phyloP scores from a whole-genome alignment of 192 early-diverging fungal genomes.

The Cetraspora pellucida region DNA sequence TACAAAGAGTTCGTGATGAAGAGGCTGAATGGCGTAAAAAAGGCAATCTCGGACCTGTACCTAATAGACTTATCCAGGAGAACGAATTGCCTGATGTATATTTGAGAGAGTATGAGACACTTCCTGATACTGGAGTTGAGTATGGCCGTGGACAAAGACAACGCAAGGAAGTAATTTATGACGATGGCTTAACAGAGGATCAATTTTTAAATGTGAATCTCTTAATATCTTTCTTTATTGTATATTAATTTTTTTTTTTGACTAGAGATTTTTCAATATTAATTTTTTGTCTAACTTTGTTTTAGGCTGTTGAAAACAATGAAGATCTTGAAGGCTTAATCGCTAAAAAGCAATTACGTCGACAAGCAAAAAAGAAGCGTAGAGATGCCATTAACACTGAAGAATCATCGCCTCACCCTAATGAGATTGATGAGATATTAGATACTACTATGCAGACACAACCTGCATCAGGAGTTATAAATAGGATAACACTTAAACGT shows the following conservation, averaged over 20 bases:
- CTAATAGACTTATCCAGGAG: constrained; percentile 82
- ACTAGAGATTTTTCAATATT: background rate
- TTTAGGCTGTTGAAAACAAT: background rate
- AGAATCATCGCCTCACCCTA: background rate
- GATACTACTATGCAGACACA: background rate
- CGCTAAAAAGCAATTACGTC: constrained; percentile 42
- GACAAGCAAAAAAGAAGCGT: constrained; percentile 42
- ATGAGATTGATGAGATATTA: background rate
- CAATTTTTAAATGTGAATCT: constrained; percentile 74
- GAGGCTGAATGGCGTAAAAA: constrained; percentile 49
- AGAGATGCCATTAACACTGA: constrained; percentile 35
- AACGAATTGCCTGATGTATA: constrained; percentile 88
- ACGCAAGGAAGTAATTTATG: constrained; percentile 78
- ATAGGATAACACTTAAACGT: background rate
- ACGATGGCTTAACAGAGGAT: constrained; percentile 92
- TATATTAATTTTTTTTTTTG: background rate
- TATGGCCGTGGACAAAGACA: constrained; percentile 75
- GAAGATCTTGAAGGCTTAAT: constrained; percentile 58
- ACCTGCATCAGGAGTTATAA: background rate
- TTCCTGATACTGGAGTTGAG: constrained; percentile 54
- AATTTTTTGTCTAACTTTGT: background rate
- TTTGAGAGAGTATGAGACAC: constrained; percentile 59
- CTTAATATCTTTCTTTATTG: background rate
- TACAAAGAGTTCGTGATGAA: constrained; percentile 61
- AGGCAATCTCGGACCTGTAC: constrained; percentile 60